Percentiles rank a stretch among this genome's conserved stretches.
phyloP scores from a whole-genome alignment of 1,139 yeast species.

The Kurtzmaniella quercitrusa region DNA sequence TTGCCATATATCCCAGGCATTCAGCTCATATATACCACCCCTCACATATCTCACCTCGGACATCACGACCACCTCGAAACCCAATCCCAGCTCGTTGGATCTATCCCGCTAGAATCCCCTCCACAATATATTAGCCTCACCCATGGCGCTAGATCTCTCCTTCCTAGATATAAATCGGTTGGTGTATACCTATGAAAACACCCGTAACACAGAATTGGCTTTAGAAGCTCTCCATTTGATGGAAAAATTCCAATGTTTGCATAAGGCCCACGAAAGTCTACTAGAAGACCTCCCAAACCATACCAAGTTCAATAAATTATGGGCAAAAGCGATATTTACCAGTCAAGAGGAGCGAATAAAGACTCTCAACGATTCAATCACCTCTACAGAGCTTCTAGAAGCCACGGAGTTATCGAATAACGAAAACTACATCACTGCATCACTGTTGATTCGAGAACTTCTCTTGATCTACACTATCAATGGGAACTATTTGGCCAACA shows the following conservation, averaged over 20 bases:
- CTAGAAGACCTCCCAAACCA: slow-evolving; percentile 9
- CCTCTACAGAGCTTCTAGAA: neutral
- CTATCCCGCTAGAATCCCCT: neutral
- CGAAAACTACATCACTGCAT: neutral
- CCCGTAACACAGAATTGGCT: slow-evolving; percentile 1
- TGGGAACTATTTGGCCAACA: slow-evolving; percentile 3
- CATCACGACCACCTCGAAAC: no score
- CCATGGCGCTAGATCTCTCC: slow-evolving; percentile 1
- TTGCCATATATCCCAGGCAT: no score
- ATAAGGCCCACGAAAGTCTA: slow-evolving; percentile 13
- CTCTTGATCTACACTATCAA: neutral
- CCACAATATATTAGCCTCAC: no score
- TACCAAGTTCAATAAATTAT: slow-evolving; percentile 7
- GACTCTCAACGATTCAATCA: neutral
- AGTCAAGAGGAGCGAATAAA: neutral
- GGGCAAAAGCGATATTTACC: slow-evolving; percentile 6
- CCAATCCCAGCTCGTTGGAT: neutral
- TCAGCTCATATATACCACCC: neutral
- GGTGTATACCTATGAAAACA: neutral
- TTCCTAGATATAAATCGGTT: slow-evolving; percentile 3
- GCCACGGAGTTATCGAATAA: neutral
- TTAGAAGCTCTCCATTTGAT: slow-evolving; percentile 14
- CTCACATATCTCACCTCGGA: no score
- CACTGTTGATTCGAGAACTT: neutral
- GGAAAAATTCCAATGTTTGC: slow-evolving; percentile 17